Conservation (phyloP, 1,139 yeast genomes). For the Yamadazyma triangularis region DNA sequence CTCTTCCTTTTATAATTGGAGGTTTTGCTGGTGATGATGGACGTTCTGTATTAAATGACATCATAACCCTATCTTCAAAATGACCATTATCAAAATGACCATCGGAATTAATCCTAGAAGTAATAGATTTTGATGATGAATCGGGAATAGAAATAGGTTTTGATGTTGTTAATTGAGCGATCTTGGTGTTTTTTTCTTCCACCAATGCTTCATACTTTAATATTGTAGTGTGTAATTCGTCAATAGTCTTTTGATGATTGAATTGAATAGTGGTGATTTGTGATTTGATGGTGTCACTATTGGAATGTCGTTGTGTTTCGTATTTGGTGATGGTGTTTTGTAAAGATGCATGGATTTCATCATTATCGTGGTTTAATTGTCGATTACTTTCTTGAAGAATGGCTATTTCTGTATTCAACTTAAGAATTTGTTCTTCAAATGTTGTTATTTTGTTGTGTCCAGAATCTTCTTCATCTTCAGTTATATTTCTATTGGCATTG, state of each 20-base stretch:
- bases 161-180: conserved; percentile 34
- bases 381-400: conserved; percentile 16
- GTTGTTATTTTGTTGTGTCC: not conserved
- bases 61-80: too few relatives aligned
- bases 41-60: conserved; percentile 14
- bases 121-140: conserved; percentile 4
- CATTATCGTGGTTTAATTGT: conserved; percentile 14
- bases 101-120: too few relatives aligned
- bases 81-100: not conserved
- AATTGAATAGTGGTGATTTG: conserved; percentile 17
- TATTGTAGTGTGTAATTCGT: conserved; percentile 26
- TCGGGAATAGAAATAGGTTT: conserved; percentile 42
- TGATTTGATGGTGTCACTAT: conserved; percentile 24
- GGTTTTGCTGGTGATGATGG: conserved; percentile 10
- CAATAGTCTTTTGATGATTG: conserved; percentile 27
- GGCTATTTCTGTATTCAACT: conserved; percentile 17
- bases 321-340: conserved; percentile 15
- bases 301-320: conserved; percentile 20
- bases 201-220: conserved; percentile 32
- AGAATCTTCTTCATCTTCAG: not conserved
- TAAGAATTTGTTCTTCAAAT: conserved; percentile 14
- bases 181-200: conserved; percentile 34
- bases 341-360: conserved; percentile 11
- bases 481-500: not conserved
- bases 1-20: conserved; percentile 45